These are phyloP conservation scores for Fusarium sp. DNA, from an alignment of 2,329 filamentous ascomycete species.

Conservation along the genomic window DNA sequence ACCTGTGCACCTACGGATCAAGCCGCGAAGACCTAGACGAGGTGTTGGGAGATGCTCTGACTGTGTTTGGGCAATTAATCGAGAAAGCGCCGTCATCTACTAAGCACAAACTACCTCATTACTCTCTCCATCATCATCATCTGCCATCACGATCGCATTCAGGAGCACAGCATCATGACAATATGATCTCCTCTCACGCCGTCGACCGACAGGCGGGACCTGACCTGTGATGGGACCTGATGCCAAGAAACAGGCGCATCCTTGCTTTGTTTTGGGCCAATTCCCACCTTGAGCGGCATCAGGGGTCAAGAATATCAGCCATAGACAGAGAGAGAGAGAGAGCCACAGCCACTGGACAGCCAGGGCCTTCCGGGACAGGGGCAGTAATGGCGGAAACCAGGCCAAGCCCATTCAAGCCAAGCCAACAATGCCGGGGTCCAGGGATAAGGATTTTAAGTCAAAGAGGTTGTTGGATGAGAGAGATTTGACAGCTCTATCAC, in stretches of 20 bases:
- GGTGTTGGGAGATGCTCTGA: not conserved
- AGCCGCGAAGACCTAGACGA: not conserved
- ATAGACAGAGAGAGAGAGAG: too few relatives aligned
- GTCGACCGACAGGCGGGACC: slow-evolving; percentile 21
- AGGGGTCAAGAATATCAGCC: slow-evolving; percentile 8
- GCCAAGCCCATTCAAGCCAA: slow-evolving; percentile 14
- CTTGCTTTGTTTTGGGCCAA: slow-evolving; percentile 10
- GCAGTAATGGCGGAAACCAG: not conserved
- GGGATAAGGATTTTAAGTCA: not conserved
- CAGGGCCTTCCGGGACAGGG: slow-evolving; percentile 20
- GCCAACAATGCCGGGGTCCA: slow-evolving; percentile 1
- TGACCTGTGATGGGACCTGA: slow-evolving; percentile 15
- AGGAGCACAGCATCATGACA: slow-evolving; percentile 22
- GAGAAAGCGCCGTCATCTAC: not conserved
- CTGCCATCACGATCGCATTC: slow-evolving; percentile 19
- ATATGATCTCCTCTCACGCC: slow-evolving; percentile 27
- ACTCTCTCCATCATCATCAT: not conserved
- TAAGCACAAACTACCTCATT: not conserved
- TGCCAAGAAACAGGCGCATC: slow-evolving; percentile 15
- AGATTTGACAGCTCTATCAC: too few relatives aligned
- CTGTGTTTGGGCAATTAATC: too few relatives aligned
- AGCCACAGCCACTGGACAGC: not conserved
- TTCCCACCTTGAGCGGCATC: slow-evolving; percentile 16
- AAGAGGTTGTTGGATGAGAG: too few relatives aligned
- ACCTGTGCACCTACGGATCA: slow-evolving; percentile 2